A percentile compares a stretch with the other conserved stretches of the same genome.
Conservation (phyloP, 1,284 basidiomycete genomes). For the Malassezia pachydermatis region DNA sequence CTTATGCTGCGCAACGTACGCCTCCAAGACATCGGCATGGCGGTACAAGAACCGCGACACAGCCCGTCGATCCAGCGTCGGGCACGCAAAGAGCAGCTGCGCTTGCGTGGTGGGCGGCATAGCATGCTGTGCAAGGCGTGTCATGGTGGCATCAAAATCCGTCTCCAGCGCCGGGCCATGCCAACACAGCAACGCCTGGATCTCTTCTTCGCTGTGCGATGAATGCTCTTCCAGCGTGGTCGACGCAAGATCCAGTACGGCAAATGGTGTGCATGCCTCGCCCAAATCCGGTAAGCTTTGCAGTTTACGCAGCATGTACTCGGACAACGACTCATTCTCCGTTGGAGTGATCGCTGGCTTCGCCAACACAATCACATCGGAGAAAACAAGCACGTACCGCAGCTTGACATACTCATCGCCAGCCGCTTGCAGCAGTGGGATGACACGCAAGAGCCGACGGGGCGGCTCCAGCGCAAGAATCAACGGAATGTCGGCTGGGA, state of each 20-base stretch:
- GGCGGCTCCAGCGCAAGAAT: slow-evolving; percentile 60
- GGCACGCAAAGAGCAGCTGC: slow-evolving; percentile 69
- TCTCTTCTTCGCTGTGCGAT: slow-evolving; percentile 12
- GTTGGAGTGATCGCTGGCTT: slow-evolving; percentile 52
- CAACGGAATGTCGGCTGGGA: slow-evolving; percentile 10
- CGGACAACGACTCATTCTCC: neutral
- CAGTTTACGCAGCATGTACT: slow-evolving; percentile 9
- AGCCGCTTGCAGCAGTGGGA: slow-evolving; percentile 83
- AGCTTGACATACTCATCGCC: slow-evolving; percentile 90
- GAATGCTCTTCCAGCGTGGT: slow-evolving; percentile 14
- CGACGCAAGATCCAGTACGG: slow-evolving; percentile 22
- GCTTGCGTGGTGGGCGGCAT: slow-evolving; percentile 50
- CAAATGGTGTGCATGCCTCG: slow-evolving; percentile 3
- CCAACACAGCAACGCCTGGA: slow-evolving; percentile 24
- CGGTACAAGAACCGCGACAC: slow-evolving; percentile 72
- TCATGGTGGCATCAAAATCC: slow-evolving; percentile 57
- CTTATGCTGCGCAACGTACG: slow-evolving; percentile 76
- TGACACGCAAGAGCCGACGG: slow-evolving; percentile 69
- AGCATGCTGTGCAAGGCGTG: slow-evolving; percentile 56
- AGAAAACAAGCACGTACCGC: slow-evolving; percentile 88
- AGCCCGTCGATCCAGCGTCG: slow-evolving; percentile 71
- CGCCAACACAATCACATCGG: slow-evolving; percentile 74
- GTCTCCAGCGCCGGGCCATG: slow-evolving; percentile 33
- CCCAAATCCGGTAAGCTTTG: slow-evolving; percentile 49
- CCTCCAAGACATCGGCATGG: slow-evolving; percentile 64